Evolutionary conservation across 176 grass and related monocot species (phyloP).

Genomic region (Metroxylon sagu): DNA sequence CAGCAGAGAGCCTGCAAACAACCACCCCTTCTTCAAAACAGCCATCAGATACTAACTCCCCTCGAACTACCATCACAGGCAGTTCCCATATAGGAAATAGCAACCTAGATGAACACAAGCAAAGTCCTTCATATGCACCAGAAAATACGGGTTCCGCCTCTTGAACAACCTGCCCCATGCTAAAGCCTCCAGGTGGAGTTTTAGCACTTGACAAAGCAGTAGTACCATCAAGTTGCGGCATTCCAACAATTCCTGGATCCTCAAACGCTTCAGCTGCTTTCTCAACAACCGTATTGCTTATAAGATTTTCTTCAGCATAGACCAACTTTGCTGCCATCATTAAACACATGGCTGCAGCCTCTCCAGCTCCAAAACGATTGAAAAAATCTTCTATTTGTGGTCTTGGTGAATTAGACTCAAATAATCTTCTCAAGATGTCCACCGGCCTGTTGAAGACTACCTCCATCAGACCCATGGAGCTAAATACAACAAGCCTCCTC

Average conservation of each 20-base stretch:
- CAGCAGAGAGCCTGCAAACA: constrained; percentile 63
- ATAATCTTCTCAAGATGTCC: constrained; percentile 87
- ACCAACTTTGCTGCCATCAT: constrained; percentile 78
- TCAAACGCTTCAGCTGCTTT: constrained; percentile 96
- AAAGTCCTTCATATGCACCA: constrained; percentile 92
- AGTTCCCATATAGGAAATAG: constrained; percentile 91
- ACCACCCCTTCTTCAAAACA: constrained; percentile 42
- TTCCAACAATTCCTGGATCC: constrained; percentile 76
- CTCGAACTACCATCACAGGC: constrained; percentile 71
- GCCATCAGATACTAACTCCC: constrained; percentile 33
- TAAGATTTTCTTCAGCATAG: constrained; percentile 62
- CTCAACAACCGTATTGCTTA: constrained; percentile 67
- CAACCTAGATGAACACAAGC: constrained; percentile 88
- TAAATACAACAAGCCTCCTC: constrained; percentile 85
- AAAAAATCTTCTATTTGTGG: constrained; percentile 88
- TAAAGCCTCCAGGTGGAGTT: constrained; percentile 81
- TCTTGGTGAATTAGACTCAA: constrained; percentile 68
- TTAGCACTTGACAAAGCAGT: constrained; percentile 56
- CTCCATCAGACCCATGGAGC: constrained; percentile 90
- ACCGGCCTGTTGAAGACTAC: constrained; percentile 83
- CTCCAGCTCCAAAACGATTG: constrained; percentile 79
- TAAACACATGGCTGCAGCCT: constrained; percentile 95
- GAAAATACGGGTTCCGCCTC: constrained; percentile 88
- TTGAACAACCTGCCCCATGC: constrained; percentile 98
- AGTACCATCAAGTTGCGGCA: constrained; percentile 64